Base-by-base conservation (phyloP, 306 rosid species). In the Vigna radiata region DNA sequence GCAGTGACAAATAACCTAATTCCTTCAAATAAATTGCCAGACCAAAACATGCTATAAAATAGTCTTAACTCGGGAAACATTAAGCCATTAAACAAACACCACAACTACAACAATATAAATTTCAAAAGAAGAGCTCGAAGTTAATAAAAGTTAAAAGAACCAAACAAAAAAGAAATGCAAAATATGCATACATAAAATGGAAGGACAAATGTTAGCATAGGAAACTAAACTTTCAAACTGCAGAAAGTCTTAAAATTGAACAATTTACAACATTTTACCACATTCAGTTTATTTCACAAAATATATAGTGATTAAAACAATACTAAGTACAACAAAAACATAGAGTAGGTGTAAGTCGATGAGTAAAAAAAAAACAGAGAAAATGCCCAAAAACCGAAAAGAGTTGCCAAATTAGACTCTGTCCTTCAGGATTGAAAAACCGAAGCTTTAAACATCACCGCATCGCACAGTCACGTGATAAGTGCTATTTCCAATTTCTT, bases 401-500 rank as follows among this genome's bases (percentile, higher is more conserved):
- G 5, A 61, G 13, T 54, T 64, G 46, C 37, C 0, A 79, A 60
- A 29, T 4, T 44, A 37, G 71, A 47, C 47, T 15, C 4, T 49
- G 15, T 41, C 46, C 69, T 49, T 63, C 72, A 41, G 10, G 55
- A 80, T 58, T 19, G 68, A 60, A 67, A 29, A 60, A 81, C 54
- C 21, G 16, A 73, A 73, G 63, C 68, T 36, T 68, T 39, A 73
- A 41, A 67, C 19, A 72, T 52, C 29, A 63, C 50, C 44, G 21
- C 43, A 63, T 59, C 44, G 21, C 43, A 73, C n/a, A 63, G 60
- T 63, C 11, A 29, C 78, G 27, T 72, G 47, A 73, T 11, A 81
- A 60, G 68, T 52, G 15, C 15, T 67, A 70, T 72, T 4, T 53
- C 76, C 47, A 77, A 73, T 75, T 62, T 77, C 73, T 14, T 15